phyloP scores from a whole-genome alignment of 2,329 filamentous ascomycete genomes.

The Fusarium anguioides region DNA sequence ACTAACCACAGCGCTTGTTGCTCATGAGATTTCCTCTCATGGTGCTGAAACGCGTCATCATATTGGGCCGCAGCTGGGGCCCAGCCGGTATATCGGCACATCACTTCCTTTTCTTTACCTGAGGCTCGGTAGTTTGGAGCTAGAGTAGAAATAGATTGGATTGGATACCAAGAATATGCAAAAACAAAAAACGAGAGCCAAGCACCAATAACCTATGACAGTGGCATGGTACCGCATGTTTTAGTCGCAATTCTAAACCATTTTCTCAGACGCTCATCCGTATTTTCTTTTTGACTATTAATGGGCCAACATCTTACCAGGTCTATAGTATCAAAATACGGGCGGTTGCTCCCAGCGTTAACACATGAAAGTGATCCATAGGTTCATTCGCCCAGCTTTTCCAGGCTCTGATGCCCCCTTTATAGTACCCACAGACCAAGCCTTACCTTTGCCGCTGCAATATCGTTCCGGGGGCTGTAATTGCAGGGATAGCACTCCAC shows the following conservation, averaged over 20 bases:
- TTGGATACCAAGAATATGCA: constrained; percentile 8
- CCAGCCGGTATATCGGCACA: constrained; percentile 41
- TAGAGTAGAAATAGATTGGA: constrained; percentile 4
- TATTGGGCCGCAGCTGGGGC: constrained; percentile 37
- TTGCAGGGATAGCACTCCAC: constrained; percentile 9
- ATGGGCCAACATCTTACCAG: not conserved
- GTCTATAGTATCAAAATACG: constrained; percentile 25
- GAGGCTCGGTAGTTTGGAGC: constrained; percentile 28
- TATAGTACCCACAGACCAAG: not conserved
- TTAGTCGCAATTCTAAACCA: not conserved
- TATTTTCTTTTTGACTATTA: not conserved
- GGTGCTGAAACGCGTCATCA: constrained; percentile 42
- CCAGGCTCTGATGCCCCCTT: not conserved
- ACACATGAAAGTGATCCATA: constrained; percentile 2
- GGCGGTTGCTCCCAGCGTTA: constrained; percentile 26
- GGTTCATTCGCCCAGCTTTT: constrained; percentile 22
- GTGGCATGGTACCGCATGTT: not conserved
- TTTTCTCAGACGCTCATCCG: constrained; percentile 10
- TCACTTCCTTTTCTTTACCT: constrained; percentile 25
- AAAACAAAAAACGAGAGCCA: constrained; percentile 10
- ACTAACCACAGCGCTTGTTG: constrained; percentile 21
- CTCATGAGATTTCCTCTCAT: not conserved
- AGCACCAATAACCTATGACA: constrained; percentile 11
- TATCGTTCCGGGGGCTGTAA: constrained; percentile 11
- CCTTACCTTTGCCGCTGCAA: constrained; percentile 27